Conservation (phyloP, 2,329 filamentous ascomycete genomes). For the Bisporella sp. region DNA sequence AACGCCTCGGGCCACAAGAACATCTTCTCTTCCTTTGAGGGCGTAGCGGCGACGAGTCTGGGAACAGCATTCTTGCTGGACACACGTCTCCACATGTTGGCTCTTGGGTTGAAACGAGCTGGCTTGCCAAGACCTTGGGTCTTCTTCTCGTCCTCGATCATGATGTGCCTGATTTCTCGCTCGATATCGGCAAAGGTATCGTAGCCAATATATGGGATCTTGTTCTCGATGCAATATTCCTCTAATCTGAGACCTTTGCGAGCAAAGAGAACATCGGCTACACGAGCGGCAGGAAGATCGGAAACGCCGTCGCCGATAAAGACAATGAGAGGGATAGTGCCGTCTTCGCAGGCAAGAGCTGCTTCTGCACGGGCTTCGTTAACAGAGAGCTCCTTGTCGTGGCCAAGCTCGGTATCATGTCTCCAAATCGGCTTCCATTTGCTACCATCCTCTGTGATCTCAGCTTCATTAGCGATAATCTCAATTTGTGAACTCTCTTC, state of each 20-base stretch:
- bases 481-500: slow-evolving; percentile 51
- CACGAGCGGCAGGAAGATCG: slow-evolving; percentile 56
- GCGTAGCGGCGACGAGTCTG: slow-evolving; percentile 43
- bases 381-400: slow-evolving; percentile 61
- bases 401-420: slow-evolving; percentile 57
- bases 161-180: slow-evolving; percentile 49
- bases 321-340: slow-evolving; percentile 57
- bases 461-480: slow-evolving; percentile 62
- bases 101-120: slow-evolving; percentile 57
- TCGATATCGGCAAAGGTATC: slow-evolving; percentile 63
- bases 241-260: slow-evolving; percentile 57
- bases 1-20: slow-evolving; percentile 57
- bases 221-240: slow-evolving; percentile 58
- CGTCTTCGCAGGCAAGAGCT: slow-evolving; percentile 47
- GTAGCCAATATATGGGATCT: slow-evolving; percentile 53
- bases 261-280: slow-evolving; percentile 63
- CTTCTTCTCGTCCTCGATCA: slow-evolving; percentile 51
- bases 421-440: slow-evolving; percentile 61
- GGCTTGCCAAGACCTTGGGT: slow-evolving; percentile 54
- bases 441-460: slow-evolving; percentile 49
- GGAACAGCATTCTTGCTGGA: slow-evolving; percentile 49
- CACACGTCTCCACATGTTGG: slow-evolving; percentile 60
- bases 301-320: slow-evolving; percentile 67
- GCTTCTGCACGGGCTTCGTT: slow-evolving; percentile 51
- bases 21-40: slow-evolving; percentile 51